These are phyloP conservation scores for Linanthus parryae DNA, from an alignment of 148 eudicot species.

Conservation along the genomic window DNA sequence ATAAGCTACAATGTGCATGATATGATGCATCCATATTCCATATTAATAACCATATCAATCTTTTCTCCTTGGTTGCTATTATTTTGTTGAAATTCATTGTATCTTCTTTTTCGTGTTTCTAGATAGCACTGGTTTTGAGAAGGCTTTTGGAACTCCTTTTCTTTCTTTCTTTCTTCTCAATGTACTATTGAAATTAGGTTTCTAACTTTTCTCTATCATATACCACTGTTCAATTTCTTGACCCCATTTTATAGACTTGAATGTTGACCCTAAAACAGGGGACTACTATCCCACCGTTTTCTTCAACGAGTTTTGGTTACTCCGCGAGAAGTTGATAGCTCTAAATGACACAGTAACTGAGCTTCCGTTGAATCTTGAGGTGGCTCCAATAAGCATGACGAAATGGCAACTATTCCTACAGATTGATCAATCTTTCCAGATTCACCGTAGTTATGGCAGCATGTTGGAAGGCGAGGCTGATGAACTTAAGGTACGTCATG, in stretches of 20 bases:
- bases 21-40: too few species aligned
- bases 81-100: too few species aligned
- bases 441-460: slow-evolving; percentile 95
- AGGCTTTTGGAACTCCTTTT: too few species aligned
- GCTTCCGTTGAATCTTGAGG: slow-evolving; percentile 76
- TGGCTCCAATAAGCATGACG: slow-evolving; percentile 95
- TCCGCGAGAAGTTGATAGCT: slow-evolving; percentile 73
- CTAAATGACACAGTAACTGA: slow-evolving; percentile 81
- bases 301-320: slow-evolving; percentile 98
- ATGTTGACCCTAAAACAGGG: slow-evolving; percentile 73
- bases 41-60: too few species aligned
- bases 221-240: slow-evolving; percentile 30
- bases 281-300: slow-evolving; percentile 78
- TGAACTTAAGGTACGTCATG: slow-evolving; percentile 74
- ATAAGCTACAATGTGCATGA: too few species aligned
- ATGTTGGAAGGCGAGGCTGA: slow-evolving; percentile 99
- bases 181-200: too few species aligned
- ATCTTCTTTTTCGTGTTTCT: too few species aligned
- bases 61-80: too few species aligned
- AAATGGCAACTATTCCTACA: slow-evolving; percentile 96
- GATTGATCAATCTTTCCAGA: slow-evolving; percentile 94
- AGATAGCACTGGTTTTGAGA: too few species aligned
- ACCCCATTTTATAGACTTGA: slow-evolving; percentile 57
- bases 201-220: too few species aligned
- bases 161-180: background rate